Percentiles rank a stretch among this genome's conserved stretches.
These are phyloP conservation scores for Aspergillus bombycis DNA, from an alignment of 2,329 filamentous ascomycete species.

Conservation along the genomic window DNA sequence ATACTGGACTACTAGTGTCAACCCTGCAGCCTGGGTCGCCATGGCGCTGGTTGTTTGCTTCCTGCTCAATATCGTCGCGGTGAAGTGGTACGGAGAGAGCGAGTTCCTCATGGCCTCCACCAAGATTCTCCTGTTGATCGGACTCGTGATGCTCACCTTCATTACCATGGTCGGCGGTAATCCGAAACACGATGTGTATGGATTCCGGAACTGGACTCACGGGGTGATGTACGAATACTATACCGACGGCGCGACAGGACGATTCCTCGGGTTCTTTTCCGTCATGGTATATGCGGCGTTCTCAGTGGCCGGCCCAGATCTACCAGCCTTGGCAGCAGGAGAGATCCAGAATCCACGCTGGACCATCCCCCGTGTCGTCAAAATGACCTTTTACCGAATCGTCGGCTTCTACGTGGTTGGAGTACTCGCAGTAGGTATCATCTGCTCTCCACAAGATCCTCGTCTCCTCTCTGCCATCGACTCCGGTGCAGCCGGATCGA, in stretches of 20 bases:
- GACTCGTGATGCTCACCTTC: conserved; percentile 73
- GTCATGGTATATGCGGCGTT: conserved; percentile 71
- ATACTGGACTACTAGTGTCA: conserved; percentile 49
- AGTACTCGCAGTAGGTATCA: conserved; percentile 67
- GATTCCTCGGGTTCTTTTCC: conserved; percentile 72
- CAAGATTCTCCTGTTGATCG: conserved; percentile 70
- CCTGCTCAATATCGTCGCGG: conserved; percentile 68
- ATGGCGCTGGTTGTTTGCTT: conserved; percentile 49
- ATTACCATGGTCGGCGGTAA: conserved; percentile 81
- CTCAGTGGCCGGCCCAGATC: conserved; percentile 65
- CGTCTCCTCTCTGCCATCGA: conserved; percentile 62
- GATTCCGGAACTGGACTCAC: conserved; percentile 66
- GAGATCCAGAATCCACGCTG: conserved; percentile 70
- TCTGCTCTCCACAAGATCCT: conserved; percentile 67
- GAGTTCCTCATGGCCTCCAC: conserved; percentile 73
- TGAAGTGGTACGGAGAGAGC: conserved; percentile 71
- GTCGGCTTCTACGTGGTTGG: conserved; percentile 76
- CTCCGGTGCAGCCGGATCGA: conserved; percentile 62
- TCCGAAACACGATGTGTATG: conserved; percentile 68
- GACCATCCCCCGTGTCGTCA: conserved; percentile 73
- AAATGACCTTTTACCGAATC: conserved; percentile 76
- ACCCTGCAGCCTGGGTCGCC: conserved; percentile 47
- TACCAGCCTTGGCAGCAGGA: conserved; percentile 62
- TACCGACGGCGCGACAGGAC: conserved; percentile 64
- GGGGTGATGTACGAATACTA: conserved; percentile 70